Conservation (phyloP, 23 red algal species). For the Agarophyton chilense region DNA sequence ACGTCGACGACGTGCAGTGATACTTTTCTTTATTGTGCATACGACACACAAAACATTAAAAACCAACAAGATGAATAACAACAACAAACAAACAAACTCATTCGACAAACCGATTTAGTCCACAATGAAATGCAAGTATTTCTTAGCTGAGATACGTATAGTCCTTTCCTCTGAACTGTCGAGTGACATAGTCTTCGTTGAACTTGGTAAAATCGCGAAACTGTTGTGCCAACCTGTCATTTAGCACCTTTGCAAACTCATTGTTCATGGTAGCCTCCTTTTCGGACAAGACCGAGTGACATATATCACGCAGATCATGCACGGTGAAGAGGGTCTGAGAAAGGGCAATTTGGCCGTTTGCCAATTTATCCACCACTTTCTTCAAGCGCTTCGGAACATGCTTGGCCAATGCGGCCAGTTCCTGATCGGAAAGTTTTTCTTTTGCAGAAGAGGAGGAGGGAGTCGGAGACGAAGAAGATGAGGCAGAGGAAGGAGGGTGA, state of each 20-base stretch:
- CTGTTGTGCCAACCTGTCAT: slow-evolving; percentile 75
- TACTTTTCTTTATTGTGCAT: too few relatives aligned
- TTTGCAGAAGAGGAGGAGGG: not conserved
- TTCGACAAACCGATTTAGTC: slow-evolving; percentile 15
- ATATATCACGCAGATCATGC: slow-evolving; percentile 49
- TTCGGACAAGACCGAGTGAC: slow-evolving; percentile 41
- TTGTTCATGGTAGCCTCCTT: slow-evolving; percentile 59
- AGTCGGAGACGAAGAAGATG: not conserved
- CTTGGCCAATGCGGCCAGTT: slow-evolving; percentile 38
- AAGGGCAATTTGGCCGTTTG: slow-evolving; percentile 7
- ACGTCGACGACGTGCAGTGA: too few relatives aligned
- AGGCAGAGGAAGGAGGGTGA: not conserved
- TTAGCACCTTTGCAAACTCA: slow-evolving; percentile 29
- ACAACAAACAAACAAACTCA: not conserved
- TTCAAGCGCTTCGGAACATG: slow-evolving; percentile 58
- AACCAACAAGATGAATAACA: not conserved
- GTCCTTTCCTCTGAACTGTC: slow-evolving; percentile 76
- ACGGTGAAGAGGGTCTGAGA: slow-evolving; percentile 56
- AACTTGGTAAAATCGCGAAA: slow-evolving; percentile 89
- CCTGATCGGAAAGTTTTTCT: slow-evolving; percentile 46
- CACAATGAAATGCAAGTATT: slow-evolving; percentile 1
- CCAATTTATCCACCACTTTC: slow-evolving; percentile 51
- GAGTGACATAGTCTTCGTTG: slow-evolving; percentile 79
- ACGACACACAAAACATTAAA: not conserved
- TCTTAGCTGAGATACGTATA: slow-evolving; percentile 68